These are phyloP conservation scores for Trichoderma sp. DNA, from an alignment of 2,329 filamentous ascomycete species.

Conservation along the genomic window DNA sequence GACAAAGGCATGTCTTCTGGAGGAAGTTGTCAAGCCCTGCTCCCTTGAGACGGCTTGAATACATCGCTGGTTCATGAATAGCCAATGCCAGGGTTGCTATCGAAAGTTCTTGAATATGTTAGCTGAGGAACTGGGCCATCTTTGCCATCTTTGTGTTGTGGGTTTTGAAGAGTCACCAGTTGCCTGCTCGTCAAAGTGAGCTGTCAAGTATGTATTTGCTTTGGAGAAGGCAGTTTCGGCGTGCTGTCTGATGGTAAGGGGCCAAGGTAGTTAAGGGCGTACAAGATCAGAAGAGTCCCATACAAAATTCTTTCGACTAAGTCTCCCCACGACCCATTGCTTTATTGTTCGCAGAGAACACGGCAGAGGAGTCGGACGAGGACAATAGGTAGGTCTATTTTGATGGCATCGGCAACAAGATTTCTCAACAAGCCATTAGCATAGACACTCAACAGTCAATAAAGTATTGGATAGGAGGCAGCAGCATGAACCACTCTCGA, in stretches of 20 bases:
- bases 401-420: neutral
- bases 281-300: conserved; percentile 2
- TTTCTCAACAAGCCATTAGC: neutral
- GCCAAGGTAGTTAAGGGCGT: neutral
- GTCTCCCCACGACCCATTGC: conserved; percentile 22
- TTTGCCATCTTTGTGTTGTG: too few relatives aligned
- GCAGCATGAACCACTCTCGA: neutral
- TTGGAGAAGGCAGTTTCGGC: neutral
- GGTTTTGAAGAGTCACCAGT: neutral
- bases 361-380: neutral
- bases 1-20: too few relatives aligned
- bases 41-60: too few relatives aligned
- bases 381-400: neutral
- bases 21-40: too few relatives aligned
- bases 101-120: too few relatives aligned
- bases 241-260: neutral
- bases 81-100: too few relatives aligned
- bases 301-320: conserved; percentile 22
- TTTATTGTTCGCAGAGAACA: neutral
- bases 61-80: too few relatives aligned
- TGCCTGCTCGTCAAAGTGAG: neutral
- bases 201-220: neutral
- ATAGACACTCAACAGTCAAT: neutral
- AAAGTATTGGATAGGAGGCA: neutral
- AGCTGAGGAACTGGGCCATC: too few relatives aligned